Base-by-base conservation (phyloP, 1,284 basidiomycete species). In the Cystobasidium slooffiae region DNA sequence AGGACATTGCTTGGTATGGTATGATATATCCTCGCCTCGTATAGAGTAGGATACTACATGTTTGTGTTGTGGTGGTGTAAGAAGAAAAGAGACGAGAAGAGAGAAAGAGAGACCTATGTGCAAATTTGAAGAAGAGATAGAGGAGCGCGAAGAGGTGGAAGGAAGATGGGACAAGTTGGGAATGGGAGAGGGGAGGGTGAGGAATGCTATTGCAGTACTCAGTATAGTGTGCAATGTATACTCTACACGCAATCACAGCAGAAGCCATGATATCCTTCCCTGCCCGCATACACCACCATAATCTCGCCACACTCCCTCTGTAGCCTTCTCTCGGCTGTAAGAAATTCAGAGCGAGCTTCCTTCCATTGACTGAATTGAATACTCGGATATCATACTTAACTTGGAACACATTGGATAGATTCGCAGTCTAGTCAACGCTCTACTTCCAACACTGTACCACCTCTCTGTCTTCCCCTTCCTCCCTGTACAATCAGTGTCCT, bases 401-500 rank as follows among this genome's bases (percentile, higher is more conserved):
- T 18, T 10, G 41, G 39, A 18, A 41, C 14, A 9, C 56, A 41
- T 20, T 53, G 37, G 16, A 43, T n/a, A 41, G 24, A 56, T 3
- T 8, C 46, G 12, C 46, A 49, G 2, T n/a, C 14, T n/a, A 14
- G 20, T 39, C 56, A 18, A 43, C 56, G 20, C 31, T n/a, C 56
- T 14, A 39, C 56, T 59, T 39, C 56, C 31, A 31, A 41, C 56
- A 59, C 56, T 59, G 56, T 59, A 59, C 56, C n/a, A 59, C 10
- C 31, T n/a, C 56, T 59, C 9, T 31, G 31, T 31, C 31, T 31
- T 1, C 31, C 31, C 31, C 31, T 41, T 31, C 53, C 37, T 41
- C 56, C 53, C 37, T 59, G 56, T 59, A 59, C 31, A 59, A 59
- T 59, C 56, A 59, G 56, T 59, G 56, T 59, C 43, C 39, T 39